Conservation (phyloP, 768 basidiomycete species). For the Megacollybia marginata region DNA sequence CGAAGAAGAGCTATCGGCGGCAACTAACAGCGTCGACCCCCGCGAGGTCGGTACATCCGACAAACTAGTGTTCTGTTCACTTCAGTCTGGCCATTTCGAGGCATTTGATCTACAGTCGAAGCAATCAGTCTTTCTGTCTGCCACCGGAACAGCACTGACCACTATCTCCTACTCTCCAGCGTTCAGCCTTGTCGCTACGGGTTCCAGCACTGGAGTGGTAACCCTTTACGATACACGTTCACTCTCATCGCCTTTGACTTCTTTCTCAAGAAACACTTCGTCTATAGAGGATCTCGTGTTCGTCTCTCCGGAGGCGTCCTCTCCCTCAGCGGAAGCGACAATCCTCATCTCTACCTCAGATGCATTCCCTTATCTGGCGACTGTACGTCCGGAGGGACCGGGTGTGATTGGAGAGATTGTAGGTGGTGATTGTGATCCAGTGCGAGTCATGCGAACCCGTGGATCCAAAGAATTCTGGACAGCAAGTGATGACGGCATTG, state of each 20-base stretch:
- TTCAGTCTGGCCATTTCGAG: constrained; percentile 50
- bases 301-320: background rate
- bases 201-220: constrained; percentile 47
- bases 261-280: constrained; percentile 21
- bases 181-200: constrained; percentile 47
- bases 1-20: background rate
- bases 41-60: constrained; percentile 40
- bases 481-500: constrained; percentile 58
- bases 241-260: constrained; percentile 28
- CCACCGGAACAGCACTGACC: constrained; percentile 21
- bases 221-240: constrained; percentile 48
- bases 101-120: constrained; percentile 46
- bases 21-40: constrained; percentile 11
- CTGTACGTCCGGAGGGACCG: constrained; percentile 33
- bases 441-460: constrained; percentile 32
- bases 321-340: constrained; percentile 15
- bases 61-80: constrained; percentile 46
- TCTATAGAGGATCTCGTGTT: constrained; percentile 12
- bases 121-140: constrained; percentile 18
- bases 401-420: constrained; percentile 41
- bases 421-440: constrained; percentile 56
- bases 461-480: constrained; percentile 39
- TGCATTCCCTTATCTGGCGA: constrained; percentile 52
- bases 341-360: constrained; percentile 49
- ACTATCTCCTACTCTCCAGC: constrained; percentile 37